Conservation (phyloP, 805 yeast genomes). For the Ogataea paraovalis region DNA sequence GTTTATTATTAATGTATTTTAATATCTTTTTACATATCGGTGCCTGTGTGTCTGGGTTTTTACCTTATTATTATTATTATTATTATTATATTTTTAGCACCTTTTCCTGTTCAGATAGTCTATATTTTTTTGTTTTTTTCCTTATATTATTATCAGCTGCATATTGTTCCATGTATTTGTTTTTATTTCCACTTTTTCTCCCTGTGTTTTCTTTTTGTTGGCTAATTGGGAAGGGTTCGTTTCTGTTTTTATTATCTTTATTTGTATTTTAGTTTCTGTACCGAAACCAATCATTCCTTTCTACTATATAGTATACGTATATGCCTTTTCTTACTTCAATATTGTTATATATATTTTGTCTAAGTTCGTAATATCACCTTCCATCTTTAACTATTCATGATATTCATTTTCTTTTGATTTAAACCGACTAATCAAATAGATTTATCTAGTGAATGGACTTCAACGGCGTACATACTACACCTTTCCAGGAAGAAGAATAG, state of each 20-base stretch:
- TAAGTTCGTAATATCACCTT: background rate
- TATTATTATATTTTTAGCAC: background rate
- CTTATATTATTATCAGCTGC: background rate
- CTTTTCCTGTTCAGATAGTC: background rate
- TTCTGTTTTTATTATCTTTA: background rate
- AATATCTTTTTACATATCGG: conserved; percentile 1
- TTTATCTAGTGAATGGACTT: too few relatives aligned
- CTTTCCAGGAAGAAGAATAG: too few relatives aligned
- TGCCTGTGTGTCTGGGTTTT: background rate
- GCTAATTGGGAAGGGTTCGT: background rate
- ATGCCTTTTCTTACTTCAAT: background rate
- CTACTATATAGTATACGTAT: background rate
- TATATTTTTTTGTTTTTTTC: background rate
- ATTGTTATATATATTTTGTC: background rate
- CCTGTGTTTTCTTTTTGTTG: background rate
- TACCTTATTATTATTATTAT: background rate
- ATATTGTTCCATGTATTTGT: background rate
- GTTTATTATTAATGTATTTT: conserved; percentile 12
- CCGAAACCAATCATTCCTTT: background rate
- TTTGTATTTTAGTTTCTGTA: conserved; percentile 1
- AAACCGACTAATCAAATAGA: background rate
- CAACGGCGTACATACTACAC: too few relatives aligned
- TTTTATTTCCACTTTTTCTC: background rate
- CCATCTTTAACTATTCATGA: background rate
- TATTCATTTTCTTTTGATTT: background rate